phyloP scores from a whole-genome alignment of 768 basidiomycete genomes.

The Suillus brevipes region DNA sequence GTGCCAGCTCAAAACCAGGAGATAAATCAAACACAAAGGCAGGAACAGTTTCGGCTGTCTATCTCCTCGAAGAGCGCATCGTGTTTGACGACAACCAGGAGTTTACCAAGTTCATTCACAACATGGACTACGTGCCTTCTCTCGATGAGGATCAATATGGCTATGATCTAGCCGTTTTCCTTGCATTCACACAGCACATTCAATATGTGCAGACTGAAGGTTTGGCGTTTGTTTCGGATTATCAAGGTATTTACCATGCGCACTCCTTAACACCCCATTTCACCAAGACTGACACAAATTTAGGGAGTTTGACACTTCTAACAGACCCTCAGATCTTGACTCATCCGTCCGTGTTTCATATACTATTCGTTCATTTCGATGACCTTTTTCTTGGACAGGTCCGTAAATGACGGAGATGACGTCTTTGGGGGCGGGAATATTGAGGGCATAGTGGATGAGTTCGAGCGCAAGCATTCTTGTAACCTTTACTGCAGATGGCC shows the following conservation, averaged over 20 bases:
- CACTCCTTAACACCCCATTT: too few species aligned
- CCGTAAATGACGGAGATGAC: neutral
- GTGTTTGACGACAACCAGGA: rapidly evolving
- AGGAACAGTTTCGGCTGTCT: neutral
- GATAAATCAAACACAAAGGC: neutral
- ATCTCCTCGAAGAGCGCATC: too few species aligned
- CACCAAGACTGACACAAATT: neutral
- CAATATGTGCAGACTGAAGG: too few species aligned
- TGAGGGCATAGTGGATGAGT: neutral
- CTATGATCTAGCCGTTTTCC: too few species aligned
- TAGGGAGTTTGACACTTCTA: slow-evolving; percentile 18
- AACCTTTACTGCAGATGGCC: slow-evolving; percentile 5
- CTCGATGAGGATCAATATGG: too few species aligned
- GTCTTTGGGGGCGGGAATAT: neutral
- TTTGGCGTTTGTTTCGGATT: too few species aligned
- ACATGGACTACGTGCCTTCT: too few species aligned
- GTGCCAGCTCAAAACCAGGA: neutral
- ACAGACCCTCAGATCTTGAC: slow-evolving; percentile 26
- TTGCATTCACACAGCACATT: too few species aligned
- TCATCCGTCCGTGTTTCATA: neutral
- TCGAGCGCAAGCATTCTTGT: slow-evolving; percentile 1
- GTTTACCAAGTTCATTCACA: too few species aligned
- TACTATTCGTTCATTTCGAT: neutral
- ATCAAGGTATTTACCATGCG: too few species aligned
- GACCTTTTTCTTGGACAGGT: neutral